Evolutionary conservation across 1,284 basidiomycete genomes (phyloP).

Genomic region (Blastosporella zonata): DNA sequence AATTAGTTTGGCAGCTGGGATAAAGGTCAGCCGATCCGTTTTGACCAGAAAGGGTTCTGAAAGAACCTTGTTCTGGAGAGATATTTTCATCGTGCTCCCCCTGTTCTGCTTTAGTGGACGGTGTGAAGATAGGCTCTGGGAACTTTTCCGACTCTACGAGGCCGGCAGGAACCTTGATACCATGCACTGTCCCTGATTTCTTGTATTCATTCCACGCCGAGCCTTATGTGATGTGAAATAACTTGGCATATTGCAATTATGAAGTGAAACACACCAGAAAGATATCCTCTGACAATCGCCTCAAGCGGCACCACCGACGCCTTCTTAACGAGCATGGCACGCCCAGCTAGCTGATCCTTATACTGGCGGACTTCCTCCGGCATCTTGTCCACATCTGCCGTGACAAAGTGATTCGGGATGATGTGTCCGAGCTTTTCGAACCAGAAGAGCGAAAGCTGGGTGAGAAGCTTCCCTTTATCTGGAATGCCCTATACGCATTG

Average conservation of each 20-base stretch:
- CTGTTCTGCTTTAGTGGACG: conserved; percentile 95
- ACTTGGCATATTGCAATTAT: background rate
- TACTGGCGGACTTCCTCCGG: conserved; percentile 69
- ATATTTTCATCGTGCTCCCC: conserved; percentile 98
- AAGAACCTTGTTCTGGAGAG: conserved; percentile 81
- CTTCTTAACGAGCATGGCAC: conserved; percentile 90
- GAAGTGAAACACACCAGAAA: conserved; percentile 66
- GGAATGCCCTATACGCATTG: conserved; percentile 78
- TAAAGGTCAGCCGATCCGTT: conserved; percentile 7
- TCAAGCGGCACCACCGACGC: conserved; percentile 94
- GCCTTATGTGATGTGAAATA: conserved; percentile 45
- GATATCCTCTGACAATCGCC: conserved; percentile 94
- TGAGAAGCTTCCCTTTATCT: conserved; percentile 89
- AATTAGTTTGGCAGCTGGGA: conserved; percentile 59
- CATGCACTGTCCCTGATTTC: conserved; percentile 85
- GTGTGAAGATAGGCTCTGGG: conserved; percentile 88
- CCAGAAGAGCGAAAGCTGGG: conserved; percentile 93
- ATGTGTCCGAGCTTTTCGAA: conserved; percentile 79
- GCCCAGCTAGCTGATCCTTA: conserved; percentile 73
- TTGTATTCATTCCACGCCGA: conserved; percentile 97
- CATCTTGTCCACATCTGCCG: conserved; percentile 71
- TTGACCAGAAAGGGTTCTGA: background rate
- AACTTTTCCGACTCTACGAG: conserved; percentile 87
- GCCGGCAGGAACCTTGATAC: conserved; percentile 73
- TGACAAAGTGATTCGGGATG: conserved; percentile 87